These are phyloP conservation scores for Colletotrichum endophyticum DNA, from an alignment of 2,329 filamentous ascomycete genomes.

Conservation along the genomic window DNA sequence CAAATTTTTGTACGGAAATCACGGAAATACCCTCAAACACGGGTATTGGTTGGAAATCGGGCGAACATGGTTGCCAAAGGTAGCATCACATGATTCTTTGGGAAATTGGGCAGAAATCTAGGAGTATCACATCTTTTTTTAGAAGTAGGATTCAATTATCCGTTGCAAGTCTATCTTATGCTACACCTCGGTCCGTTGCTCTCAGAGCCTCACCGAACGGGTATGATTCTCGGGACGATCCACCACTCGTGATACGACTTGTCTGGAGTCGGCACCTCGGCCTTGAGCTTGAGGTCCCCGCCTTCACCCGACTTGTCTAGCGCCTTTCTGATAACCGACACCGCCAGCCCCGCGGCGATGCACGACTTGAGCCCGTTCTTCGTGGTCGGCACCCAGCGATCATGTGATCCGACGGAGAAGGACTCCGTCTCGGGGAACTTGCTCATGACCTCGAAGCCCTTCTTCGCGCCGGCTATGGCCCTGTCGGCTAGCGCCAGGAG, in stretches of 20 bases:
- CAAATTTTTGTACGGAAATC: neutral
- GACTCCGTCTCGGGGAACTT: conserved; percentile 56
- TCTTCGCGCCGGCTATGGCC: conserved; percentile 53
- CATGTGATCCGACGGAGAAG: conserved; percentile 62
- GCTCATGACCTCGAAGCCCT: conserved; percentile 60
- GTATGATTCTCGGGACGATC: conserved; percentile 60
- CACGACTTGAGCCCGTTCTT: conserved; percentile 71
- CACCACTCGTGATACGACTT: conserved; percentile 69
- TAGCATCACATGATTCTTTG: conserved; percentile 3
- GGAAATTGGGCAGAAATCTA: neutral
- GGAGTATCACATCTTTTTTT: neutral
- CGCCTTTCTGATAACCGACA: conserved; percentile 64
- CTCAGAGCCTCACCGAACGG: neutral
- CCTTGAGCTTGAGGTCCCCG: conserved; percentile 44
- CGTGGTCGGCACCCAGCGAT: conserved; percentile 64
- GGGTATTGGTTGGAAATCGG: neutral
- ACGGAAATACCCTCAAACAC: neutral
- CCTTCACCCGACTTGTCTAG: conserved; percentile 39
- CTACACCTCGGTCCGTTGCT: neutral
- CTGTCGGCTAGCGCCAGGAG: conserved; percentile 52
- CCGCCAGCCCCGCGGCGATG: conserved; percentile 71
- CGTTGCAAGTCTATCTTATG: neutral
- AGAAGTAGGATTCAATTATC: neutral
- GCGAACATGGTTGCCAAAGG: neutral
- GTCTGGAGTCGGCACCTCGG: conserved; percentile 56